Base-by-base conservation (phyloP, 1,284 basidiomycete genomes). In the Moesziomyces sp. region DNA sequence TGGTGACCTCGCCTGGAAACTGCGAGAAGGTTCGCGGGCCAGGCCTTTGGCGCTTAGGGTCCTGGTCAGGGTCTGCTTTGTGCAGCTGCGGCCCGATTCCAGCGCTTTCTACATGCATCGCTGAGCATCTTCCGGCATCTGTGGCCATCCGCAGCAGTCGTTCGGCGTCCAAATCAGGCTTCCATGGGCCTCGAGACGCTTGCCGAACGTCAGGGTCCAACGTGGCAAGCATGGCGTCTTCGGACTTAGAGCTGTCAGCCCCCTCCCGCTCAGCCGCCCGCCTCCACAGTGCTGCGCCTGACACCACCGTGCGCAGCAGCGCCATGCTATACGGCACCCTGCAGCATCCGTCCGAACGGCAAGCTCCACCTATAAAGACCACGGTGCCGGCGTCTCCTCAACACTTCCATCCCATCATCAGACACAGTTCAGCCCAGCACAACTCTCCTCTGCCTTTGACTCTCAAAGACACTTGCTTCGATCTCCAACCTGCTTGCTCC, bases 231-330 rank as follows among this genome's bases (percentile, higher is more conserved):
- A 53, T 58, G 46, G 56, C 64, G 50, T 50, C 35, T 53, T 52
- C 64, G 64, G 64, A 61, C 50, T 67, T 67, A 49, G 46, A 14
- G 23, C 46, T 67, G 58, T 67, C 64, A 58, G 53, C 38, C 38
- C 2, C 38, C 13, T 2, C 18, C 16, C 14, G 38, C 38, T 8
- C 38, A 18, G 38, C 38, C 38, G 38, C 38, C 38, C 38, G 38
- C 38, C 38, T 40, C 38, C 38, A 40, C 38, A 16, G 7, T 40
- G 35, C 35, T 35, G 35, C 35, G 35, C 26, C 4, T 28, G 26
- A 28, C 26, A 8, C 38, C 11, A 40, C 35, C 2, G 6, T 38
- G 8, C 13, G 28, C 28, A 28, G 28, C 9, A 7, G 6, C 28
- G 28, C 28, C 3, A 5, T 7, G 28, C 28, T 28, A 1, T 28